Conservation (phyloP, 2,329 filamentous ascomycete genomes). For the Botryosphaeria agaves region DNA sequence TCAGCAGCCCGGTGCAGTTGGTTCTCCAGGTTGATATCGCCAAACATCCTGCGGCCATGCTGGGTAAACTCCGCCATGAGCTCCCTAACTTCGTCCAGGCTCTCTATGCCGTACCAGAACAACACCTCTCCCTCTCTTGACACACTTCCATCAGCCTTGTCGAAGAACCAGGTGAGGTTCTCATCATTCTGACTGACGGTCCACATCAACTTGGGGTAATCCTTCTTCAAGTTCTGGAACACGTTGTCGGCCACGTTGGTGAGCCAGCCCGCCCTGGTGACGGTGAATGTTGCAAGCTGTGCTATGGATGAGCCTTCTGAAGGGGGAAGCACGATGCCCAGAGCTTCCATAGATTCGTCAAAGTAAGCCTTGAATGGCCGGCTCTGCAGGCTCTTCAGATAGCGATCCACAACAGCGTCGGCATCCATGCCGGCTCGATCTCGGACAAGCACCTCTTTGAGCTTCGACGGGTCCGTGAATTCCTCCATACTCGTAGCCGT, state of each 20-base stretch:
- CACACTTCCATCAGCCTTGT: slow-evolving; percentile 87
- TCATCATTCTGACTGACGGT: slow-evolving; percentile 94
- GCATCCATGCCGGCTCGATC: slow-evolving; percentile 72
- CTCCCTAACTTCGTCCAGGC: slow-evolving; percentile 61
- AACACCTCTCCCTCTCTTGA: slow-evolving; percentile 74
- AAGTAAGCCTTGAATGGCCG: slow-evolving; percentile 85
- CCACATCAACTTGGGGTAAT: slow-evolving; percentile 82
- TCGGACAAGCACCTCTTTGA: slow-evolving; percentile 69
- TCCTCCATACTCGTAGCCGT: slow-evolving; percentile 54
- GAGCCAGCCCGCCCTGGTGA: slow-evolving; percentile 87
- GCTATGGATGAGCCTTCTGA: slow-evolving; percentile 49
- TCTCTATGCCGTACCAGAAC: slow-evolving; percentile 89
- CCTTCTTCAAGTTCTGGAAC: slow-evolving; percentile 84
- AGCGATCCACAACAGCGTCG: slow-evolving; percentile 69
- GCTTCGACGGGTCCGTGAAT: slow-evolving; percentile 55
- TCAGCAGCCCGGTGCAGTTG: slow-evolving; percentile 63
- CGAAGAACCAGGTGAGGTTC: slow-evolving; percentile 96
- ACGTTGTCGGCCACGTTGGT: slow-evolving; percentile 93
- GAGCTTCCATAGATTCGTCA: slow-evolving; percentile 82
- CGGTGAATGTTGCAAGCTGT: slow-evolving; percentile 77
- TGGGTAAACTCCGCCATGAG: slow-evolving; percentile 74
- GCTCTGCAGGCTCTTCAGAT: slow-evolving; percentile 59
- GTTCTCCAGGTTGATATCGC: slow-evolving; percentile 77
- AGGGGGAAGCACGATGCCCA: slow-evolving; percentile 74
- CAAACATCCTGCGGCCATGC: slow-evolving; percentile 72